These are phyloP conservation scores for Lentinula guzmanii DNA, from an alignment of 768 basidiomycete genomes.

Conservation along the genomic window DNA sequence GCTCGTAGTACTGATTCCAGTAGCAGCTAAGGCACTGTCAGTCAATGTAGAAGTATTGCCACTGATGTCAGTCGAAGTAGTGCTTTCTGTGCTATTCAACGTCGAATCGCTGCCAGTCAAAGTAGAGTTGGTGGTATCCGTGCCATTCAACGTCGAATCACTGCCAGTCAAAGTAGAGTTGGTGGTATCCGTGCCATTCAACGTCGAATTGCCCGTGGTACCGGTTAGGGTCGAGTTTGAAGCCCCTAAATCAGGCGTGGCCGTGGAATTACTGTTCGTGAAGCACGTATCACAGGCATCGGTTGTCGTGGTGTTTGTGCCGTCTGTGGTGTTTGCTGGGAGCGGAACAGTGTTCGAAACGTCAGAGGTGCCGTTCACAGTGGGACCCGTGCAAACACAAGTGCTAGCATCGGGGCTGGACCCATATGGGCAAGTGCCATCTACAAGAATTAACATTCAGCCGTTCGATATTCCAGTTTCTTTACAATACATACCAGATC, in stretches of 20 bases:
- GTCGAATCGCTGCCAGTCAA: not conserved
- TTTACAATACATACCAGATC: constrained; percentile 11
- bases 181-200: not conserved
- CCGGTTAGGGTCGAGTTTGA: not conserved
- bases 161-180: not conserved
- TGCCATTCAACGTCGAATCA: not conserved
- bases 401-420: constrained; percentile 30
- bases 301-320: not conserved
- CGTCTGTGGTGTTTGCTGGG: not conserved
- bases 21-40: not conserved
- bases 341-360: not conserved
- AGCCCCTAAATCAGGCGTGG: too few species aligned
- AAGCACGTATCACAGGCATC: not conserved
- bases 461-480: too few species aligned
- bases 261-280: not conserved
- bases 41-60: too few species aligned
- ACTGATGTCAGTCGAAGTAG: not conserved
- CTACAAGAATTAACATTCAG: constrained; percentile 15
- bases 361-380: not conserved
- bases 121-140: constrained; percentile 1
- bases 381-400: constrained; percentile 27
- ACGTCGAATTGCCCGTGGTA: not conserved
- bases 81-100: not conserved
- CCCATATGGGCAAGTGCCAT: constrained; percentile 41
- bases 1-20: not conserved